These are phyloP conservation scores for Backusella tarrabulga DNA, from an alignment of 192 early-diverging fungal species.

Conservation along the genomic window DNA sequence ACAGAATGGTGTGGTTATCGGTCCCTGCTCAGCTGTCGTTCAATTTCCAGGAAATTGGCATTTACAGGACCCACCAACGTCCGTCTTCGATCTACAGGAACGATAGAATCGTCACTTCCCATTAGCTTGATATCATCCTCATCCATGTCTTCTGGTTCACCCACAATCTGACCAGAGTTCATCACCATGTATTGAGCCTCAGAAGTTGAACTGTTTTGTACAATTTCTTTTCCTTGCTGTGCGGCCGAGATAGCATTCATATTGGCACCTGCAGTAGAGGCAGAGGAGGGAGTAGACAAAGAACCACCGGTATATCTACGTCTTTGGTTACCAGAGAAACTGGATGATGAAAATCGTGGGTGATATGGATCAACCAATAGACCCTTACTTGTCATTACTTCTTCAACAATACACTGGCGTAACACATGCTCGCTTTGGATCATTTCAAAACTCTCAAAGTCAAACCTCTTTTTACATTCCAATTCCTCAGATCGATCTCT, in stretches of 20 bases:
- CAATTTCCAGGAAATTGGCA: slow-evolving; percentile 26
- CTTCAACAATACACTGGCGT: slow-evolving; percentile 28
- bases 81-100: slow-evolving; percentile 18
- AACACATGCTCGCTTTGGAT: slow-evolving; percentile 19
- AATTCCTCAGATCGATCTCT: slow-evolving; percentile 42
- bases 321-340: neutral
- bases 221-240: slow-evolving; percentile 6
- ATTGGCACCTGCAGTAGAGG: slow-evolving; percentile 15
- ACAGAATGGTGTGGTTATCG: slow-evolving; percentile 13
- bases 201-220: neutral
- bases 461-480: slow-evolving; percentile 19
- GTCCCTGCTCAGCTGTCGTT: slow-evolving; percentile 30
- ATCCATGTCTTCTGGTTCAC: slow-evolving; percentile 39
- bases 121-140: slow-evolving; percentile 22
- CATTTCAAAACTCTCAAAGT: slow-evolving; percentile 35
- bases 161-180: slow-evolving; percentile 18
- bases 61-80: slow-evolving; percentile 17
- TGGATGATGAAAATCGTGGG: neutral
- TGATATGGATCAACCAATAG: neutral
- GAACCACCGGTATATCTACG: slow-evolving; percentile 30
- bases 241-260: slow-evolving; percentile 19
- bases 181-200: slow-evolving; percentile 7
- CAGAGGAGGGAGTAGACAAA: slow-evolving; percentile 25
- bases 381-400: slow-evolving; percentile 18
- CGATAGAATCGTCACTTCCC: slow-evolving; percentile 20